Percentiles rank a stretch among this genome's conserved stretches.
phyloP scores from a whole-genome alignment of 1,284 basidiomycete species.

The Takashimella tepidaria region DNA sequence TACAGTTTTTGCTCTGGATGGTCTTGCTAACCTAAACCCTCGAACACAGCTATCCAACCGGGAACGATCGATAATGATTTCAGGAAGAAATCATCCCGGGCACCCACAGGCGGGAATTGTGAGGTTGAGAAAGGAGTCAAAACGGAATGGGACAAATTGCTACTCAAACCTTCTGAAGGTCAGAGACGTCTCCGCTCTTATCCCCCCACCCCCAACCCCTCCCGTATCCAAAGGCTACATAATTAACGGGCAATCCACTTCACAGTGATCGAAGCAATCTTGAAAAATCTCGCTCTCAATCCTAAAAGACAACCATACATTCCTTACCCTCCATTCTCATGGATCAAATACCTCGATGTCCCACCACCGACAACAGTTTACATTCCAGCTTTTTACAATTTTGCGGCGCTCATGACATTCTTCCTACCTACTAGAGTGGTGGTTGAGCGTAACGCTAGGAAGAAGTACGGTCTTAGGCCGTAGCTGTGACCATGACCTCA shows the following conservation, averaged over 20 bases:
- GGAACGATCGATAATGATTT: slow-evolving; percentile 64
- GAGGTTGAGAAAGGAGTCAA: slow-evolving; percentile 26
- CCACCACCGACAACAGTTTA: slow-evolving; percentile 38
- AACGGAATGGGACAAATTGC: slow-evolving; percentile 32
- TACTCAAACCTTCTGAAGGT: slow-evolving; percentile 25
- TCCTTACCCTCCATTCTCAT: slow-evolving; percentile 37
- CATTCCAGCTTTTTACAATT: slow-evolving; percentile 40
- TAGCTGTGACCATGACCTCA: background rate
- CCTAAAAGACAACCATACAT: slow-evolving; percentile 34
- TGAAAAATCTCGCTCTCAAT: slow-evolving; percentile 38
- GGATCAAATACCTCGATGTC: slow-evolving; percentile 23
- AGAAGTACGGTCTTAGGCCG: slow-evolving; percentile 42
- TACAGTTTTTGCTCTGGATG: background rate
- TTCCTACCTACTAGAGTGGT: slow-evolving; percentile 40
- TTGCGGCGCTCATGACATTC: slow-evolving; percentile 32
- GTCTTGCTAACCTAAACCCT: slow-evolving; percentile 42
- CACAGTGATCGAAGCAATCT: slow-evolving; percentile 41
- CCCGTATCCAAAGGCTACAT: too few species aligned
- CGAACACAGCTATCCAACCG: slow-evolving; percentile 36
- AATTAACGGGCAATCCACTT: too few species aligned
- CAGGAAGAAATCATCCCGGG: slow-evolving; percentile 59
- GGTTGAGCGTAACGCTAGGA: slow-evolving; percentile 43
- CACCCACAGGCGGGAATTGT: slow-evolving; percentile 48
- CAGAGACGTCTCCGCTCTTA: background rate
- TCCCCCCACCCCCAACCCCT: too few species aligned